A percentile compares a stretch with the other conserved stretches of the same genome.
phyloP scores from a whole-genome alignment of 2,329 filamentous ascomycete species.

The Zalaria sp. region DNA sequence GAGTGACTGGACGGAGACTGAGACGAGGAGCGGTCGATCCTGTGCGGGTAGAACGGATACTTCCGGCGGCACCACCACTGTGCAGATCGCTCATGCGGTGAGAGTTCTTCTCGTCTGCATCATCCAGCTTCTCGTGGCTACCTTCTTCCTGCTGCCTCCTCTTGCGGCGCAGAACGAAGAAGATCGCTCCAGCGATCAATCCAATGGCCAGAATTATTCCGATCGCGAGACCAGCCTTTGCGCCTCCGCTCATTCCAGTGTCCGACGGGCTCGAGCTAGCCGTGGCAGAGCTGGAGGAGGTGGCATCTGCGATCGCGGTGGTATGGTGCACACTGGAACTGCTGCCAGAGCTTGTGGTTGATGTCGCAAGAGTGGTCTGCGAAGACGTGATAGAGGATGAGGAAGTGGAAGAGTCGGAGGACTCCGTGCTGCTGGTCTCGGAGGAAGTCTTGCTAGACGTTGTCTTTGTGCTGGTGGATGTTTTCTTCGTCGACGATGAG shows the following conservation, averaged over 20 bases:
- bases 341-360: not conserved
- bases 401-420: not conserved
- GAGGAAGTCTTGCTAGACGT: not conserved
- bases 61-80: constrained; percentile 17
- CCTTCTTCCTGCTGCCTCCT: constrained; percentile 41
- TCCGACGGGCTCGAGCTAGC: not conserved
- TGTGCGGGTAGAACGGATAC: constrained; percentile 28
- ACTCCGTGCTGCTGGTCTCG: not conserved
- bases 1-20: constrained; percentile 70
- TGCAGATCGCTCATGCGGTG: constrained; percentile 13
- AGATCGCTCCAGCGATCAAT: constrained; percentile 50
- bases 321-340: not conserved
- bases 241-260: constrained; percentile 28
- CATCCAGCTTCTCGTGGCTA: constrained; percentile 14
- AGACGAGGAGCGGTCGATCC: constrained; percentile 57
- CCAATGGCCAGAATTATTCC: constrained; percentile 61
- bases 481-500: constrained; percentile 1
- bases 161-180: constrained; percentile 60
- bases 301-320: constrained; percentile 1
- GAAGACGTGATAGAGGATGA: not conserved
- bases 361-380: not conserved
- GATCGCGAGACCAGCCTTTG: constrained; percentile 73
- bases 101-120: constrained; percentile 19
- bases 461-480: constrained; percentile 1
- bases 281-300: constrained; percentile 1